phyloP scores from a whole-genome alignment of 306 rosid genomes.

The Rosa chinensis region DNA sequence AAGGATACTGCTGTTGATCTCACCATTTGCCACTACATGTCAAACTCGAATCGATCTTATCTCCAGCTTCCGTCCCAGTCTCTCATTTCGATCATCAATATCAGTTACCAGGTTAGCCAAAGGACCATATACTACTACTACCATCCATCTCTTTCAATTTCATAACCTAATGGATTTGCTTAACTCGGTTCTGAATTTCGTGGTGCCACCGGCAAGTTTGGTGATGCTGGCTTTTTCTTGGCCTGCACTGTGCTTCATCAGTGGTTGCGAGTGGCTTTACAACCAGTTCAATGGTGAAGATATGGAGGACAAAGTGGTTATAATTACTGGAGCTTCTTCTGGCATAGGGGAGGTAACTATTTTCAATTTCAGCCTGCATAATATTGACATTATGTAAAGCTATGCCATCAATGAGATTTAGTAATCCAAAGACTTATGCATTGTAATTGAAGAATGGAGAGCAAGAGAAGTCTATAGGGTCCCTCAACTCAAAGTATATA shows the following conservation, averaged over 20 bases:
- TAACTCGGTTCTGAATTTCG: conserved; percentile 56
- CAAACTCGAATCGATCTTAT: conserved; percentile 5
- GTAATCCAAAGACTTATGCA: neutral
- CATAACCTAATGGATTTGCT: conserved; percentile 44
- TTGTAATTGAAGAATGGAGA: neutral
- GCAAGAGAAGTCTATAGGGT: neutral
- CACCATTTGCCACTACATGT: conserved; percentile 8
- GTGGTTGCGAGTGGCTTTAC: conserved; percentile 69
- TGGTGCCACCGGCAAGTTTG: conserved; percentile 72
- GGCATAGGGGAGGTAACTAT: conserved; percentile 74
- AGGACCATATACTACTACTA: neutral
- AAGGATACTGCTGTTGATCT: conserved; percentile 3
- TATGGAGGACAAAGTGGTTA: conserved; percentile 72
- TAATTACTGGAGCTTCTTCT: conserved; percentile 96
- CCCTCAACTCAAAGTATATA: neutral
- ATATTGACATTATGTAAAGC: neutral
- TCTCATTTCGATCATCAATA: neutral
- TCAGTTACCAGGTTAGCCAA: neutral
- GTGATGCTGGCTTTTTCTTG: conserved; percentile 70
- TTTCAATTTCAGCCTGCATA: neutral
- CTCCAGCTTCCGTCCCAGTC: conserved; percentile 1
- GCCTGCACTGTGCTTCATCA: conserved; percentile 78
- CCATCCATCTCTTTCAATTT: neutral
- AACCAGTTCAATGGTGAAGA: conserved; percentile 32
- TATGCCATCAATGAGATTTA: neutral